Evolutionary conservation across 108 stramenopile species (phyloP).

Genomic region (Nitzschia sp.): DNA sequence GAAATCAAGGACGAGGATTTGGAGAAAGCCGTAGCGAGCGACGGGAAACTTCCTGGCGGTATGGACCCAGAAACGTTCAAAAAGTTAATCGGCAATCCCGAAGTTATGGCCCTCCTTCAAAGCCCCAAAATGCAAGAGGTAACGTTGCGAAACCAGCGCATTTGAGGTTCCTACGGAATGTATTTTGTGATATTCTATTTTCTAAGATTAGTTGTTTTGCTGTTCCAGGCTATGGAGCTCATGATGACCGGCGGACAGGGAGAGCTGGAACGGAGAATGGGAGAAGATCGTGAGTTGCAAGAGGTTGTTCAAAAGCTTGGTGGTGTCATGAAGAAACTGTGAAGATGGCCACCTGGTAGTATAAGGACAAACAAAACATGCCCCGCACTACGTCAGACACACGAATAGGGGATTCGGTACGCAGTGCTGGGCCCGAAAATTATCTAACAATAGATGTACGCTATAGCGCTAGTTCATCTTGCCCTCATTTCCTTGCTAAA

Average conservation of each 20-base stretch:
- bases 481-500: too few species aligned
- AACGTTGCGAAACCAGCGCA: too few species aligned
- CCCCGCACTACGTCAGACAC: too few species aligned
- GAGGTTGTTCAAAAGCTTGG: conserved; percentile 54
- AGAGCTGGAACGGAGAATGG: conserved; percentile 52
- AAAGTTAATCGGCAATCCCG: conserved; percentile 50
- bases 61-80: conserved; percentile 56
- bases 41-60: conserved; percentile 67
- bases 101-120: conserved; percentile 60
- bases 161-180: too few species aligned
- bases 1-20: conserved; percentile 51
- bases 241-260: conserved; percentile 61
- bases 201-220: too few species aligned
- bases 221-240: conserved; percentile 64
- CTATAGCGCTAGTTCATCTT: too few species aligned
- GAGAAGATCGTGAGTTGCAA: conserved; percentile 47
- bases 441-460: too few species aligned
- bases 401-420: too few species aligned
- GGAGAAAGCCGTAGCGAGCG: conserved; percentile 37
- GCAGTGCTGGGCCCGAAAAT: too few species aligned
- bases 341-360: neutral
- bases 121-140: conserved; percentile 63
- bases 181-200: too few species aligned
- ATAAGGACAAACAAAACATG: too few species aligned
- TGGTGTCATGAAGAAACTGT: conserved; percentile 41